A percentile compares a stretch with the other conserved stretches of the same genome.
These are phyloP conservation scores for Venturia pyrina DNA, from an alignment of 2,329 filamentous ascomycete species.

Conservation along the genomic window DNA sequence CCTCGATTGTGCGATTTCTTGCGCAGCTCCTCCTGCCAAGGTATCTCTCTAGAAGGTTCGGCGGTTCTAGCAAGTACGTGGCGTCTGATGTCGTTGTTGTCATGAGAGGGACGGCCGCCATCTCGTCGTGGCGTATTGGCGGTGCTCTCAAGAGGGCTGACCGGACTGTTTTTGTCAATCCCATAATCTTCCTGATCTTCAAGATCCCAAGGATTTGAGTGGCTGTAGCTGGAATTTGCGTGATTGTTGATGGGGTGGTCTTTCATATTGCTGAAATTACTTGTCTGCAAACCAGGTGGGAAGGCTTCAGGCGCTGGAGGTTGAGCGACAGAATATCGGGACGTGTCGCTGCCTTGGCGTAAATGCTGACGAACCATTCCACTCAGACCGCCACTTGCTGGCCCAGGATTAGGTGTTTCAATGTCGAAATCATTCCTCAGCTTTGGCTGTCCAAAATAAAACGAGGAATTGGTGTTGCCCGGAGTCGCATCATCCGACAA, in stretches of 20 bases:
- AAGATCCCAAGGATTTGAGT: conserved; percentile 46
- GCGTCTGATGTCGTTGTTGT: conserved; percentile 1
- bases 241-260: conserved; percentile 26
- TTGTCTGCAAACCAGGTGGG: conserved; percentile 23
- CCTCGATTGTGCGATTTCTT: conserved; percentile 35
- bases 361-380: conserved; percentile 79
- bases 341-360: conserved; percentile 68
- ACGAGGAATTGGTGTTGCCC: neutral
- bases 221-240: conserved; percentile 38
- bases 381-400: conserved; percentile 51
- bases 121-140: conserved; percentile 5
- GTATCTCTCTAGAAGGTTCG: neutral
- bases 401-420: neutral
- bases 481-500: neutral
- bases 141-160: conserved; percentile 24
- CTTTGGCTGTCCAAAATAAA: neutral
- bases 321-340: conserved; percentile 54
- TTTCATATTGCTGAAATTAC: conserved; percentile 20
- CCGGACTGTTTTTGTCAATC: conserved; percentile 28
- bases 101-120: neutral
- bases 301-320: conserved; percentile 35
- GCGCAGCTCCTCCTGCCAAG: conserved; percentile 40
- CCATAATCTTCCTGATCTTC: conserved; percentile 37
- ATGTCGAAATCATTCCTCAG: neutral
- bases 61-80: neutral